Evolutionary conservation across 2,329 filamentous ascomycete species (phyloP).

Genomic region (Botrytis hyacinthi): DNA sequence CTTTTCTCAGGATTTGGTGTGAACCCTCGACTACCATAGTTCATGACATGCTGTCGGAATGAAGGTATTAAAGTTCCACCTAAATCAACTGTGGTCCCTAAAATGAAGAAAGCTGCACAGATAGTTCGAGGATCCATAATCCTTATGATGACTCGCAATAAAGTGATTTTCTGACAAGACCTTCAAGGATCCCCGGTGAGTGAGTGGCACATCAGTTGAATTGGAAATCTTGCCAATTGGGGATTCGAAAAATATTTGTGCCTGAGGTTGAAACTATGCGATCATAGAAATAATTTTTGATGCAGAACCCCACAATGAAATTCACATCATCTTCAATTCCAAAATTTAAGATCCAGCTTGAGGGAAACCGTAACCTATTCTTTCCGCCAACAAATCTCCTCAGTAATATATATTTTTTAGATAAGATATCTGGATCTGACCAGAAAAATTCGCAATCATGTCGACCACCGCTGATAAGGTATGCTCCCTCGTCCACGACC

Average conservation of each 20-base stretch:
- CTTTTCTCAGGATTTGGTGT: slow-evolving; percentile 15
- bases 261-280: slow-evolving; percentile 4
- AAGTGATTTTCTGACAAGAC: neutral
- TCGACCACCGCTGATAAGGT: slow-evolving; percentile 97
- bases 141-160: slow-evolving; percentile 22
- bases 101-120: slow-evolving; percentile 35
- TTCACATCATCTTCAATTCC: slow-evolving; percentile 7
- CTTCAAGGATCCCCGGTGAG: neutral
- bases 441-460: slow-evolving; percentile 57
- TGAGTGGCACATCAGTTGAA: neutral
- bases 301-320: slow-evolving; percentile 15
- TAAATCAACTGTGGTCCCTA: slow-evolving; percentile 32
- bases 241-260: neutral
- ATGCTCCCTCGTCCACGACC: slow-evolving; percentile 17
- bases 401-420: neutral
- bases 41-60: slow-evolving; percentile 36
- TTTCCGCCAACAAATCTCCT: neutral
- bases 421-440: slow-evolving; percentile 2
- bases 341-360: slow-evolving; percentile 7
- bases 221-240: neutral
- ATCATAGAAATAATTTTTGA: slow-evolving; percentile 17
- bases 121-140: slow-evolving; percentile 31
- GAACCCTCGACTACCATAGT: slow-evolving; percentile 36
- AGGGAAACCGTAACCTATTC: neutral
- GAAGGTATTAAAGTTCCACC: slow-evolving; percentile 35